These are phyloP conservation scores for Jackrogersella minutella DNA, from an alignment of 495 filamentous ascomycete species.

Conservation along the genomic window DNA sequence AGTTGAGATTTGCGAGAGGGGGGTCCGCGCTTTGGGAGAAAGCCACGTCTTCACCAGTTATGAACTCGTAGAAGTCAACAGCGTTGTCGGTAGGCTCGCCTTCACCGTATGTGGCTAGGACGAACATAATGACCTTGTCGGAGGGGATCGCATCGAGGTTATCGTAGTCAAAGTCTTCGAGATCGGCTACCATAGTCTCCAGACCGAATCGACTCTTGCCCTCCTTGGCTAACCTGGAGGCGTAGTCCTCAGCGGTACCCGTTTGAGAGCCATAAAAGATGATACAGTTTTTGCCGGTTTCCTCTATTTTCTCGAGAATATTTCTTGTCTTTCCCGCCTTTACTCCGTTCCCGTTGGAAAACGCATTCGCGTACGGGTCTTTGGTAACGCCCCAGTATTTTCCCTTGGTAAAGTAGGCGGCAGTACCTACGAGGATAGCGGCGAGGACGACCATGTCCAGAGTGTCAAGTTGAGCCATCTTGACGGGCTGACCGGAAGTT, in stretches of 20 bases:
- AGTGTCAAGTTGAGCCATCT: constrained; percentile 95
- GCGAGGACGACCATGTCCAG: constrained; percentile 91
- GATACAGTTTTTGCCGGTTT: constrained; percentile 94
- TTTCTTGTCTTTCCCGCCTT: constrained; percentile 91
- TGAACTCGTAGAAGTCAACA: constrained; percentile 98
- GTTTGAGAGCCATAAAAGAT: constrained; percentile 99
- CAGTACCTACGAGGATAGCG: constrained; percentile 81
- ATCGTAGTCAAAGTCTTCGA: constrained; percentile 98
- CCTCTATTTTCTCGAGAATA: constrained; percentile 94
- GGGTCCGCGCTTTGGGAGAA: constrained; percentile 84
- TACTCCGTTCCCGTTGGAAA: constrained; percentile 70
- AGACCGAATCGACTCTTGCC: constrained; percentile 94
- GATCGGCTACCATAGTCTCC: constrained; percentile 97
- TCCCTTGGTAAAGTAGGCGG: constrained; percentile 98
- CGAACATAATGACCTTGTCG: constrained; percentile 93
- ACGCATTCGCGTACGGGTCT: constrained; percentile 82
- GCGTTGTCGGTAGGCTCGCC: constrained; percentile 99
- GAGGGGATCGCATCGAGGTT: constrained; percentile 88
- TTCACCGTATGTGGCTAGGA: constrained; percentile 97
- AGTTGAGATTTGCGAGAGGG: constrained; percentile 85
- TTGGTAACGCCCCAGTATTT: constrained; percentile 87
- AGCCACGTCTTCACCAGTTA: constrained; percentile 77
- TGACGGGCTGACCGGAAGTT: constrained; percentile 32
- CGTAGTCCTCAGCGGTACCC: constrained; percentile 98
- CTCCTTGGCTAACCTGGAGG: constrained; percentile 96